Percentiles rank a stretch among this genome's conserved stretches.
Conservation (phyloP, 768 basidiomycete species). For the Termitomyces titanicus region DNA sequence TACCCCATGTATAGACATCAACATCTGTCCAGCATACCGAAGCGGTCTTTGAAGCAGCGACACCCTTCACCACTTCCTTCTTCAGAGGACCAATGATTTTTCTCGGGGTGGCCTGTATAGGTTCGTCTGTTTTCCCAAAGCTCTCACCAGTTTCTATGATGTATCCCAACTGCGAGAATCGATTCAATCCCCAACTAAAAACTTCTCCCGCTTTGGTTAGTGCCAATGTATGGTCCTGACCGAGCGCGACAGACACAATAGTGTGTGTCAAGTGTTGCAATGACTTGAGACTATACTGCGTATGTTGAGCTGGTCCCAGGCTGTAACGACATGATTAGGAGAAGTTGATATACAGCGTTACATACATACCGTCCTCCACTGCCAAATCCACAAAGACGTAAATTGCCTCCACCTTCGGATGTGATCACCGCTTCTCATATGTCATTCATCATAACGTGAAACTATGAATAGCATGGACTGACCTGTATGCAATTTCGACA, state of each 20-base stretch:
- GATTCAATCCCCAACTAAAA: constrained; percentile 87
- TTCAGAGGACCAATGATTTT: constrained; percentile 72
- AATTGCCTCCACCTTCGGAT: constrained; percentile 64
- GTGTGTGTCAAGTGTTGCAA: constrained; percentile 52
- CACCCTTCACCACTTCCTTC: constrained; percentile 74
- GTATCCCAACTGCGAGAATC: constrained; percentile 89
- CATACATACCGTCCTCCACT: constrained; percentile 73
- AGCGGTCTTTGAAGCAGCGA: constrained; percentile 83
- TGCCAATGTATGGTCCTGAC: constrained; percentile 92
- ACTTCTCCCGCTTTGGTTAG: constrained; percentile 81
- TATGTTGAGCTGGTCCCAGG: constrained; percentile 73
- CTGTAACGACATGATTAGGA: constrained; percentile 30
- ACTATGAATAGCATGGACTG: constrained; percentile 6
- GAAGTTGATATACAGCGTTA: background rate
- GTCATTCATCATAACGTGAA: background rate
- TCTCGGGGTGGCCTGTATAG: constrained; percentile 71
- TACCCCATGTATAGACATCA: constrained; percentile 87
- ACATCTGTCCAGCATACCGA: constrained; percentile 84
- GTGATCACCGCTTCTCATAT: constrained; percentile 54
- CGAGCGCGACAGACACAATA: constrained; percentile 71
- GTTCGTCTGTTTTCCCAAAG: constrained; percentile 56
- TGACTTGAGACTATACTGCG: constrained; percentile 69
- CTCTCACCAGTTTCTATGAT: constrained; percentile 51
- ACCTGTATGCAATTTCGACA: constrained; percentile 93
- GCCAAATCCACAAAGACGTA: constrained; percentile 88